Evolutionary conservation across 192 early-diverging fungal genomes (phyloP).

Genomic region (Entophlyctis helioformis): DNA sequence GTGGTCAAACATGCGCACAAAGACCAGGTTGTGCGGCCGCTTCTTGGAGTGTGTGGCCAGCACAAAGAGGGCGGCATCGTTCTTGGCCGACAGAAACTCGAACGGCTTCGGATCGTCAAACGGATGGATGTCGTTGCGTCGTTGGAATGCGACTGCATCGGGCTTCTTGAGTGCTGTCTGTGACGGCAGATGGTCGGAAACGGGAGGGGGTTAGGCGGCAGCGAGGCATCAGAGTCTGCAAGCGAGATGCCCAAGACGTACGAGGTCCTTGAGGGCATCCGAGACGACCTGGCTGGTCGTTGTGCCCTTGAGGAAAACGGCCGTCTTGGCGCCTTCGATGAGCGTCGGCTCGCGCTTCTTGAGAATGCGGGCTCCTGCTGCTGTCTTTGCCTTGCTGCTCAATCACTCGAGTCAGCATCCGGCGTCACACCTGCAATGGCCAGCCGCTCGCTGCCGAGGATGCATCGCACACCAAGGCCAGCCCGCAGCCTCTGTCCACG

Average conservation of each 20-base stretch:
- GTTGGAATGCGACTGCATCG: constrained; percentile 75
- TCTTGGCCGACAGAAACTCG: constrained; percentile 93
- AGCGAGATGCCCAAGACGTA: constrained; percentile 22
- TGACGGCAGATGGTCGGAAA: background rate
- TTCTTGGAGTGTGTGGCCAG: constrained; percentile 92
- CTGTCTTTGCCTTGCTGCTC: constrained; percentile 82
- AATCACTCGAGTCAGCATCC: too few relatives aligned
- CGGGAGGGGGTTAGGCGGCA: background rate
- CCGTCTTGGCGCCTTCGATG: constrained; percentile 81
- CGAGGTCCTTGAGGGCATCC: constrained; percentile 80
- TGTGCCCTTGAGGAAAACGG: constrained; percentile 79
- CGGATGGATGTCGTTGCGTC: constrained; percentile 91
- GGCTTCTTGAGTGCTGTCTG: constrained; percentile 80
- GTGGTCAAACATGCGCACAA: constrained; percentile 87
- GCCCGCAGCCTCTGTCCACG: too few relatives aligned
- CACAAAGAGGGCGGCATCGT: constrained; percentile 85
- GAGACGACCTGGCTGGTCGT: constrained; percentile 75
- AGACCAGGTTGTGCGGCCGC: constrained; percentile 83
- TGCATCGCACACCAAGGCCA: too few relatives aligned
- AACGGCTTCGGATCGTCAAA: constrained; percentile 87
- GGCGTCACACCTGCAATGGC: too few relatives aligned
- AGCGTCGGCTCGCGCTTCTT: constrained; percentile 83
- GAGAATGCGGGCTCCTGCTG: constrained; percentile 72
- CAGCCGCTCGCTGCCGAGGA: too few relatives aligned
- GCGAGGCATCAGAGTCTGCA: background rate